These are phyloP conservation scores for Sporothrix humicola DNA, from an alignment of 2,329 filamentous ascomycete species.

Conservation along the genomic window DNA sequence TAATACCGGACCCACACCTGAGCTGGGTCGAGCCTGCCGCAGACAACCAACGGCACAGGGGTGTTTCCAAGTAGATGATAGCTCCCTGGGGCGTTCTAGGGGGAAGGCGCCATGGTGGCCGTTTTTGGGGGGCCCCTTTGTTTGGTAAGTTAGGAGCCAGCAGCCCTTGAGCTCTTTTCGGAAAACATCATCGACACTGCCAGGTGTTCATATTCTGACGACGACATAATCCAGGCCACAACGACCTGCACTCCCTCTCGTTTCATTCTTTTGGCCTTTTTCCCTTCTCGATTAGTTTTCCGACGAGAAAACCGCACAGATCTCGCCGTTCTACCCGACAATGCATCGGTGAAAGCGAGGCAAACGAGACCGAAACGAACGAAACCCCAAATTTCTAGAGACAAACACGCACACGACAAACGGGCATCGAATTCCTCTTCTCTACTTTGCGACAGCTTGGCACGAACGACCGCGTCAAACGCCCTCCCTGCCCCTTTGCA, in stretches of 20 bases:
- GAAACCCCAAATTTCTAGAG: neutral
- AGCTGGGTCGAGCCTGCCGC: constrained; percentile 19
- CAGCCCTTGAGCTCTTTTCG: constrained; percentile 18
- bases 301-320: neutral
- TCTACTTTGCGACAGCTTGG: neutral
- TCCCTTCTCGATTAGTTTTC: neutral
- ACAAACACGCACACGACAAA: neutral
- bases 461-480: neutral
- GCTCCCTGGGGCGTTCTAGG: neutral
- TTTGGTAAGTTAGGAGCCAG: neutral
- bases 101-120: neutral
- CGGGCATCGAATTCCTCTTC: neutral
- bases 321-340: neutral
- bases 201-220: constrained; percentile 11
- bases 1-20: neutral
- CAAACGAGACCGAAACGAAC: constrained; percentile 1
- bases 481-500: neutral
- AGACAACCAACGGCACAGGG: constrained; percentile 12
- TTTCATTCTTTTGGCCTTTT: neutral
- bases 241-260: neutral
- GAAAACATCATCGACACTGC: constrained; percentile 13
- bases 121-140: constrained; percentile 24
- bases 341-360: constrained; percentile 18
- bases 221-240: neutral
- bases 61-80: neutral